Percentiles rank a stretch among this genome's conserved stretches.
These are phyloP conservation scores for Pulveroboletus sp. DNA, from an alignment of 768 basidiomycete species.

Conservation along the genomic window DNA sequence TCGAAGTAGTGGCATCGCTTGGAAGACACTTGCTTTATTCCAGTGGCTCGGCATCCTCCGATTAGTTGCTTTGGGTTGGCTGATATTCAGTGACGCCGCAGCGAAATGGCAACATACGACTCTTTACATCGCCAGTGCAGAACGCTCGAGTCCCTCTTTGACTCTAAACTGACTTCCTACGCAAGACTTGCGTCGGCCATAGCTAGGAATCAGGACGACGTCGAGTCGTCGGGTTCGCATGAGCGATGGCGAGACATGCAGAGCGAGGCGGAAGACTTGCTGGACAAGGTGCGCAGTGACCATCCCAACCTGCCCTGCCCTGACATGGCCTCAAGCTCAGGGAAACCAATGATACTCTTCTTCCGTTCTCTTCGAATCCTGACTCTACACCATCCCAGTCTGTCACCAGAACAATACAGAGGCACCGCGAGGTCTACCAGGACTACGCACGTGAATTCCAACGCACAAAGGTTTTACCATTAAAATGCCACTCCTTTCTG, in stretches of 20 bases:
- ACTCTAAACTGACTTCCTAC: conserved; percentile 88
- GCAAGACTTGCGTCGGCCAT: conserved; percentile 76
- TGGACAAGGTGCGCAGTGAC: conserved; percentile 66
- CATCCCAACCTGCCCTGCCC: neutral
- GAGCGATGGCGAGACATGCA: conserved; percentile 84
- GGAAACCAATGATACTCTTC: conserved; percentile 83
- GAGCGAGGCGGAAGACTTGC: conserved; percentile 78
- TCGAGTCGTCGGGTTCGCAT: conserved; percentile 68
- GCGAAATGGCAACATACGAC: conserved; percentile 80
- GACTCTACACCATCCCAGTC: conserved; percentile 69
- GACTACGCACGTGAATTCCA: conserved; percentile 84
- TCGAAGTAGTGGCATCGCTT: conserved; percentile 1
- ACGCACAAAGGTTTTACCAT: conserved; percentile 69
- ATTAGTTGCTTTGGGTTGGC: neutral
- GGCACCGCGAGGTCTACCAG: conserved; percentile 86
- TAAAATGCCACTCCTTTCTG: neutral
- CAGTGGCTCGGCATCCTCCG: conserved; percentile 20
- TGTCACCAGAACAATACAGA: conserved; percentile 84
- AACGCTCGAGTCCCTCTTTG: conserved; percentile 90
- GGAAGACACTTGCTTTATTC: neutral
- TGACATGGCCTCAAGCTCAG: conserved; percentile 55
- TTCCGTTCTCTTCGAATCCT: conserved; percentile 61
- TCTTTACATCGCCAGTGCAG: conserved; percentile 88
- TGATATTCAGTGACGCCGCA: neutral
- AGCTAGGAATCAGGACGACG: conserved; percentile 49